Percentiles rank a stretch among this genome's conserved stretches.
phyloP scores from a whole-genome alignment of 192 early-diverging fungal genomes.

The Neocallimastix lanati region DNA sequence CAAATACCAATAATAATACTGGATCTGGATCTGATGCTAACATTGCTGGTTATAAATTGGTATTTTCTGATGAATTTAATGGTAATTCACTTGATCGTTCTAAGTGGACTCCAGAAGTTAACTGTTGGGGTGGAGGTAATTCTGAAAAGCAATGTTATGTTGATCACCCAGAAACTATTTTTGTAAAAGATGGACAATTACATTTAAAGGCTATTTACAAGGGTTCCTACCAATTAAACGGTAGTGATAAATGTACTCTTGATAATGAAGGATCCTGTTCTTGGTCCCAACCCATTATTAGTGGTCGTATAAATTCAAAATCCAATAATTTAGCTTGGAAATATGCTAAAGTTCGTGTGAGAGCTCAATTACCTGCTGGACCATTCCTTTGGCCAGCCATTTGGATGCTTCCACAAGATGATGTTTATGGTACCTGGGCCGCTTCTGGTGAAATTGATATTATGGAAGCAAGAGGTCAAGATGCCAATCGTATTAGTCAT shows the following conservation, averaged over 20 bases:
- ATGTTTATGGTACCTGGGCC: not conserved
- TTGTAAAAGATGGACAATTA: not conserved
- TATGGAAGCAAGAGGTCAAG: not conserved
- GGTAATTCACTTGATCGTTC: not conserved
- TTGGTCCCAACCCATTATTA: not conserved
- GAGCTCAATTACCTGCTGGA: not conserved
- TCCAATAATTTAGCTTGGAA: not conserved
- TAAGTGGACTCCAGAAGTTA: not conserved
- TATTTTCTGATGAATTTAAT: not conserved
- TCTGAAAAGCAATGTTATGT: not conserved
- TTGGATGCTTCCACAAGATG: not conserved
- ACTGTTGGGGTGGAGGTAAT: not conserved
- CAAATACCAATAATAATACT: not conserved
- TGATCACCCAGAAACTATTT: not conserved
- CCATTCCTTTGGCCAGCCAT: slow-evolving; percentile 1
- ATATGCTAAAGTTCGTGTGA: not conserved
- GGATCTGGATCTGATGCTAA: not conserved
- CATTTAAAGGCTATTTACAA: not conserved
- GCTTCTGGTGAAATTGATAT: not conserved
- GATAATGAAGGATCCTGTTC: not conserved
- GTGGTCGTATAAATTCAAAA: not conserved
- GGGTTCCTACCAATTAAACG: not conserved
- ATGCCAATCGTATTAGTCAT: not conserved
- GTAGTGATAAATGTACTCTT: not conserved
- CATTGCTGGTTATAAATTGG: not conserved